Evolutionary conservation across 805 yeast genomes (phyloP), one percentile per base, ranked within the genome.

Genomic region (Candida odintsovae): DNA sequence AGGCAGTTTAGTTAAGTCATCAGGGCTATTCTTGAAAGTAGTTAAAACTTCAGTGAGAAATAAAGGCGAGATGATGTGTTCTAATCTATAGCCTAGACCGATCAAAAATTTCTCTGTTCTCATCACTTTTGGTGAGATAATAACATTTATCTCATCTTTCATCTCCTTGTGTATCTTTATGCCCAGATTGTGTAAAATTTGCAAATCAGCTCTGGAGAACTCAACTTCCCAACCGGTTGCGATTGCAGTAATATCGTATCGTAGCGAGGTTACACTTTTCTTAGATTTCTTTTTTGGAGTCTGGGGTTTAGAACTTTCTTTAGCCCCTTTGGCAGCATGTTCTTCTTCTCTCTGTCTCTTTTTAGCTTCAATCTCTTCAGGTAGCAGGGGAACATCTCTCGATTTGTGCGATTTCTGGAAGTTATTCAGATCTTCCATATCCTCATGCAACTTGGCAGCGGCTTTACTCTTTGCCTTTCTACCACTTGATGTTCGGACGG

Each of bases 21-120:
- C 12, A 22, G 54, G 53, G 52, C 48, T 16, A 44, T 40, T 6
- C 41, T 53, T 47, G 35, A 56, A 40, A 43, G 52, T 13, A 56
- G 71, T 72, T 23, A 80, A 47, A 0, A 80, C 67, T 38, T 76
- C 78, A 2, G 64, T 65, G 2, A 83, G 48, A 49, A 80, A 83
- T 4, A 65, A 58, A 0, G 90, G 87, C 28, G 78, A 75, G 1
- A 86, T 53, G 3, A 82, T 75, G 45, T 69, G 65, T n/a, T 67
- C 64, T 10, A 71, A 49, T 41, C 72, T 80, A 38, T 70, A 70
- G 44, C 89, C 78, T 43, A 90, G 66, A 19, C 90, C 80, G 38
- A 77, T 75, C 45, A 92, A 71, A 57, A 92, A 90, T 65, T 92
- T 94, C 48, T 86, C 96, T 0, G 98, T 92, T 53, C 97, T 71